Base-by-base conservation (phyloP, 371 early-diverging fungal genomes). In the Mucor ambiguus region DNA sequence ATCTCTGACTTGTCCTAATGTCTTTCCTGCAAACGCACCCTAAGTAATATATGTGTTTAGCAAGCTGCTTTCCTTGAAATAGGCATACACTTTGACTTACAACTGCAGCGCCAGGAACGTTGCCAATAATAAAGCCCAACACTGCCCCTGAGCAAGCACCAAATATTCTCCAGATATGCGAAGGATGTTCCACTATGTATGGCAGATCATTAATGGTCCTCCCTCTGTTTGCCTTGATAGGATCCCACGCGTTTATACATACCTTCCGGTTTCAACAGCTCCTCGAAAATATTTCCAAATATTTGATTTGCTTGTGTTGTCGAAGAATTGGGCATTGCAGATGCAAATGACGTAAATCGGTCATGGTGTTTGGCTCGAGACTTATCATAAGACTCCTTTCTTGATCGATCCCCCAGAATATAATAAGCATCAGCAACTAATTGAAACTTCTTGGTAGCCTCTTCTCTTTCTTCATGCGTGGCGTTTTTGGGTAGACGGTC, bases 371-470 rank as follows among this genome's bases (percentile, higher is more conserved):
- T 60, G 9, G 37, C 26, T 26, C 93, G 92, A 0, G 92, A 89
- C 35, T 71, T 72, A 72, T 98, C 98, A 75, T 98, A 97, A 9
- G 82, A 67, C 20, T 77, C 69, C 61, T 95, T 84, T 58, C 91
- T 81, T 44, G 79, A 77, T 1, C 84, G 71, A 71, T 96, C 93
- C 16, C 85, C 83, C 32, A 98, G 82, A 3, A 95, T 84, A 22
- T 87, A 74, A 81, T 97, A 98, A 9, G 92, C 94, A 49, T 85
- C 82, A 2, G 90, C 88, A 10, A 97, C 66, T 10, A 84, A 71
- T 72, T 95, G 95, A 77, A 96, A 96, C 60, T 85, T 79, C 56
- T 84, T 83, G 8, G 90, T 89, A 76, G 89, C 91, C 75, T 90
- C 87, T 68, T 87, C 85, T 41, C 86, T 79, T 46, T 89, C 92